A percentile compares a stretch with the other conserved stretches of the same genome.
Evolutionary conservation across 2,329 filamentous ascomycete genomes (phyloP).

Genomic region (Neofusicoccum cordaticola): DNA sequence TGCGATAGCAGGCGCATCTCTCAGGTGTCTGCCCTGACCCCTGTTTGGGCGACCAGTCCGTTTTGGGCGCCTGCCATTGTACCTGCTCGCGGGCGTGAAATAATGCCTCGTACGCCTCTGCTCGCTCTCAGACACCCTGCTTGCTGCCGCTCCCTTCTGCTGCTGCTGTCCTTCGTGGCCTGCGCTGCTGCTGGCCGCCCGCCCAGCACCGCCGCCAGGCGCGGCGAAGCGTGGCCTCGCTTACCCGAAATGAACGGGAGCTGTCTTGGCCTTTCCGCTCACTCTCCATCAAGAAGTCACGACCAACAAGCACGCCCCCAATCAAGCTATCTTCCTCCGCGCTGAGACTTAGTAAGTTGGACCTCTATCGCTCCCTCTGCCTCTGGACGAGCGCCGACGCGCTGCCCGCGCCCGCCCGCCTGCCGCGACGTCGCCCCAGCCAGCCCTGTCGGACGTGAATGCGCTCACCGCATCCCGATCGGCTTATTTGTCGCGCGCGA

Average conservation of each 20-base stretch:
- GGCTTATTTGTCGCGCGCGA: conserved; percentile 16
- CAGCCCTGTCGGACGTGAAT: conserved; percentile 11
- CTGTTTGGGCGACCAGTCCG: neutral
- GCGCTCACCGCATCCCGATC: conserved; percentile 19
- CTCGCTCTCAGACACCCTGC: neutral
- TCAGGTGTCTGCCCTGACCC: neutral
- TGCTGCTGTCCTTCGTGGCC: neutral
- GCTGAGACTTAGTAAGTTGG: conserved; percentile 18
- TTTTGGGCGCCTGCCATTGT: conserved; percentile 15
- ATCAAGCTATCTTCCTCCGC: conserved; percentile 17
- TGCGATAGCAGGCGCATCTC: conserved; percentile 14
- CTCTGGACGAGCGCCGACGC: neutral
- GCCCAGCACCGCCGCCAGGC: neutral
- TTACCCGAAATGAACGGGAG: neutral
- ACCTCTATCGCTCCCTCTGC: conserved; percentile 11
- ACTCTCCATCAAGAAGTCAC: conserved; percentile 12
- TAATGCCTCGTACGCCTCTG: conserved; percentile 13
- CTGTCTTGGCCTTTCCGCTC: conserved; percentile 3
- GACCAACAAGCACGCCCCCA: conserved; percentile 12
- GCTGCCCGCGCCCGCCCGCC: neutral
- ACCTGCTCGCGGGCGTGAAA: conserved; percentile 10
- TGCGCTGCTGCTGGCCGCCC: neutral
- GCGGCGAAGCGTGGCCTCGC: conserved; percentile 5
- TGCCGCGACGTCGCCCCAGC: neutral
- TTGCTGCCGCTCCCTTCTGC: neutral